These are phyloP conservation scores for Cornus suecica DNA, from an alignment of 148 eudicot species.

Conservation along the genomic window DNA sequence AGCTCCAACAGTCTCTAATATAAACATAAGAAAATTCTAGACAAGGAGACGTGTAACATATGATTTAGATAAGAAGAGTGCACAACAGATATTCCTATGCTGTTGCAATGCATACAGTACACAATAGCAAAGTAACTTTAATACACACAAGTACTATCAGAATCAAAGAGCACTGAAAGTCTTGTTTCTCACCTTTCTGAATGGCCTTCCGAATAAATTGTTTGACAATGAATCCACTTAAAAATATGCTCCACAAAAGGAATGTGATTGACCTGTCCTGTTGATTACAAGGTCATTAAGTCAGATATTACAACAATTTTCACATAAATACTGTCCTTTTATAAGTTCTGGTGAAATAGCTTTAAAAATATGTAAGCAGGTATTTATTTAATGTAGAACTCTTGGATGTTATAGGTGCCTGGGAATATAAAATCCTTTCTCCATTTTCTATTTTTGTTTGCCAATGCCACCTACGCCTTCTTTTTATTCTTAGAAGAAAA, in stretches of 20 bases:
- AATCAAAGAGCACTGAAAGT: neutral
- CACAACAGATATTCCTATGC: neutral
- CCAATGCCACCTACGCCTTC: neutral
- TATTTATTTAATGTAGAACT: neutral
- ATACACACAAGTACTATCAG: neutral
- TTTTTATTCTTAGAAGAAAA: neutral
- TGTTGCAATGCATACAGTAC: neutral
- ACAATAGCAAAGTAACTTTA: neutral
- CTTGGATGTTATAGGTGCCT: neutral
- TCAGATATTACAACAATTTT: neutral
- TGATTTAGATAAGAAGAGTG: too few species aligned
- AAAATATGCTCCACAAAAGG: conserved; percentile 35
- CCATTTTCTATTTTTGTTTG: neutral
- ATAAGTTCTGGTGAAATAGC: neutral
- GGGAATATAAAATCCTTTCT: neutral
- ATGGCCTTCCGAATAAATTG: conserved; percentile 37
- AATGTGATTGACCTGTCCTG: conserved; percentile 28
- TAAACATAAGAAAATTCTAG: too few species aligned
- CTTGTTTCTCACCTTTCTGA: conserved; percentile 57
- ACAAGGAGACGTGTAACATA: neutral
- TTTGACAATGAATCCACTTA: conserved; percentile 36
- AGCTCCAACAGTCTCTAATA: neutral
- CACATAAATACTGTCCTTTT: neutral
- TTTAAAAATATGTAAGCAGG: neutral
- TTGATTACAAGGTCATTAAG: neutral